phyloP scores from a whole-genome alignment of 2,329 filamentous ascomycete species.

The Biscogniauxia sp. region DNA sequence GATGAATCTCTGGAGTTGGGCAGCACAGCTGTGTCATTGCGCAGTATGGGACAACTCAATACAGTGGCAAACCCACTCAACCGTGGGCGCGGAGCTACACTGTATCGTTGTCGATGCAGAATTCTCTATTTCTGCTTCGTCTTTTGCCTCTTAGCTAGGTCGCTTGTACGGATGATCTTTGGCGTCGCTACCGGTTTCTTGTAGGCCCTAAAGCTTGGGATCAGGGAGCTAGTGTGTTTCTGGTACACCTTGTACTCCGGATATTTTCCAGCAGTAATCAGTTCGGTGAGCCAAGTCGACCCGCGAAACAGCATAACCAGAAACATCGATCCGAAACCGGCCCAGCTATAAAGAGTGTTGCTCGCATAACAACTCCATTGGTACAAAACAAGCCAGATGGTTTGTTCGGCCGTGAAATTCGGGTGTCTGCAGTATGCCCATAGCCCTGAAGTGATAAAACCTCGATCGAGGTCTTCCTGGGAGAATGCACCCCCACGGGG shows the following conservation, averaged over 20 bases:
- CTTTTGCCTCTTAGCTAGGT: constrained; percentile 45
- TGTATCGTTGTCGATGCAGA: not conserved
- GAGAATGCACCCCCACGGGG: constrained; percentile 60
- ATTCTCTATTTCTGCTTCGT: constrained; percentile 38
- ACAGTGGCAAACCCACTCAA: not conserved
- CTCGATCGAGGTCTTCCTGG: constrained; percentile 79
- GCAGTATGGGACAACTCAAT: not conserved
- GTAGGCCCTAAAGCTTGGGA: constrained; percentile 60
- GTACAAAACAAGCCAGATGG: constrained; percentile 85
- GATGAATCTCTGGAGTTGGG: not conserved
- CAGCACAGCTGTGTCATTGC: not conserved
- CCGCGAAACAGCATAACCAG: constrained; percentile 84
- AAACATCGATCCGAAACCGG: constrained; percentile 63
- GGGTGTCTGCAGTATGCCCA: constrained; percentile 90
- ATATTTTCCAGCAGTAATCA: constrained; percentile 79
- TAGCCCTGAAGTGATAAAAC: constrained; percentile 80
- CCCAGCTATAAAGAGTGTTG: constrained; percentile 74
- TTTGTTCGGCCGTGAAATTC: constrained; percentile 91
- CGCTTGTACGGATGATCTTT: constrained; percentile 51
- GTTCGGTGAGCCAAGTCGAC: constrained; percentile 85
- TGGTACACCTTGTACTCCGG: constrained; percentile 85
- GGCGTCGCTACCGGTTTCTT: constrained; percentile 37
- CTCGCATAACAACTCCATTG: constrained; percentile 81
- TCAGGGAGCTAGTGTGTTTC: constrained; percentile 75
- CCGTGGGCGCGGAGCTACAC: not conserved